Conservation (phyloP, 2,329 filamentous ascomycete species). For the Alternaria panax region DNA sequence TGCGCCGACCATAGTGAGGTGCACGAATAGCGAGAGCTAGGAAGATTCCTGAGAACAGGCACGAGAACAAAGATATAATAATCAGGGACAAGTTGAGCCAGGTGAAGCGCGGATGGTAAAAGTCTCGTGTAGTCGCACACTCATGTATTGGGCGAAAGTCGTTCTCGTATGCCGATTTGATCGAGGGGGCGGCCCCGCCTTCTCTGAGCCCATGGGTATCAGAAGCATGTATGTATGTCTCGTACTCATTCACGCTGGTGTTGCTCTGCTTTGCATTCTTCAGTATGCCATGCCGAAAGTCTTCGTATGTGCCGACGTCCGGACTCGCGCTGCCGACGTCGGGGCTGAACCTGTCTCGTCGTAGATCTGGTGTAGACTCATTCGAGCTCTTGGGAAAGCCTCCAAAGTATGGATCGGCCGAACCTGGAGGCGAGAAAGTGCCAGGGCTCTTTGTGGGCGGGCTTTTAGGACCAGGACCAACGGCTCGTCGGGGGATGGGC, state of each 20-base stretch:
- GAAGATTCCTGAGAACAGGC: conserved; percentile 70
- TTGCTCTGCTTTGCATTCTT: conserved; percentile 31
- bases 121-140: conserved; percentile 49
- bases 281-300: conserved; percentile 35
- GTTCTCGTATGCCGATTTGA: conserved; percentile 47
- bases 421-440: conserved; percentile 35
- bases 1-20: conserved; percentile 67
- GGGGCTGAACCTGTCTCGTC: conserved; percentile 33
- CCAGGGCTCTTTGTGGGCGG: conserved; percentile 29
- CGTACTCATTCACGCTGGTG: conserved; percentile 37
- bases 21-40: conserved; percentile 67
- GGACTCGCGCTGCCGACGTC: conserved; percentile 31
- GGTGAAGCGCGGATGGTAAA: conserved; percentile 48
- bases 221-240: conserved; percentile 36
- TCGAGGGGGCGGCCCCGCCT: conserved; percentile 31
- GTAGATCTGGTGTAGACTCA: conserved; percentile 43
- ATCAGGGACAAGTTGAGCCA: conserved; percentile 59
- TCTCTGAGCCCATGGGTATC: conserved; percentile 35
- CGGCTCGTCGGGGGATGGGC: conserved; percentile 29
- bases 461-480: conserved; percentile 25
- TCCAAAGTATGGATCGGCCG: conserved; percentile 39
- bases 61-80: conserved; percentile 66
- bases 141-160: conserved; percentile 47
- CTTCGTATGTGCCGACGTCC: conserved; percentile 37
- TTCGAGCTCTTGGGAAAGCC: conserved; percentile 37